phyloP scores from a whole-genome alignment of 1,139 yeast species.

The Suhomyces guaymorum region DNA sequence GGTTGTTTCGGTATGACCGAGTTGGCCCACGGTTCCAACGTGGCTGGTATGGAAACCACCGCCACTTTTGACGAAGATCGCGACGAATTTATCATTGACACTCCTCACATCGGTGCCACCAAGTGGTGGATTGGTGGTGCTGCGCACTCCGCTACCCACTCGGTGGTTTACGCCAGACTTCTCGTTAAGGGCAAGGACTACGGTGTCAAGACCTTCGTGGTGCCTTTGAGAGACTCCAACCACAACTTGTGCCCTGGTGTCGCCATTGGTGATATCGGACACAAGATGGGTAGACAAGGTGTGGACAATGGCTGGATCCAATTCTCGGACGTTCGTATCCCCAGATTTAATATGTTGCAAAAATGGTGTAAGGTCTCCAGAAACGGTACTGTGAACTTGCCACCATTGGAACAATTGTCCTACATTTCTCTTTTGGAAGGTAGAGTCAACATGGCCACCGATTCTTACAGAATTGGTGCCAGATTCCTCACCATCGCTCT shows the following conservation, averaged over 20 bases:
- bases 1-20: conserved; percentile 97
- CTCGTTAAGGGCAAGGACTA: conserved; percentile 80
- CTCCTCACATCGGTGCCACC: conserved; percentile 90
- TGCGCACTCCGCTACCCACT: conserved; percentile 88
- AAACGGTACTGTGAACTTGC: conserved; percentile 67
- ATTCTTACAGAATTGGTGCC: conserved; percentile 78
- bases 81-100: conserved; percentile 73
- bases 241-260: conserved; percentile 78
- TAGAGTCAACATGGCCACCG: conserved; percentile 85
- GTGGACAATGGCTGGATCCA: conserved; percentile 96
- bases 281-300: conserved; percentile 90
- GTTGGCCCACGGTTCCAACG: conserved; percentile 91
- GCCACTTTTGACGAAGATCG: conserved; percentile 70
- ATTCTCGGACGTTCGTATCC: conserved; percentile 77
- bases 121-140: conserved; percentile 99
- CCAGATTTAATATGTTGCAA: conserved; percentile 80
- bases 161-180: conserved; percentile 78
- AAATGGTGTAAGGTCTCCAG: conserved; percentile 73
- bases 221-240: conserved; percentile 75
- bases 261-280: conserved; percentile 86
- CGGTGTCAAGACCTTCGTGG: conserved; percentile 89
- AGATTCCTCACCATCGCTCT: conserved; percentile 81
- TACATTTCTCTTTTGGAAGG: conserved; percentile 88
- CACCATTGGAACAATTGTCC: conserved; percentile 84
- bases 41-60: conserved; percentile 89